A percentile compares a stretch with the other conserved stretches of the same genome.
phyloP scores from a whole-genome alignment of 208 protist genomes.

The Crithidia mellificae region DNA sequence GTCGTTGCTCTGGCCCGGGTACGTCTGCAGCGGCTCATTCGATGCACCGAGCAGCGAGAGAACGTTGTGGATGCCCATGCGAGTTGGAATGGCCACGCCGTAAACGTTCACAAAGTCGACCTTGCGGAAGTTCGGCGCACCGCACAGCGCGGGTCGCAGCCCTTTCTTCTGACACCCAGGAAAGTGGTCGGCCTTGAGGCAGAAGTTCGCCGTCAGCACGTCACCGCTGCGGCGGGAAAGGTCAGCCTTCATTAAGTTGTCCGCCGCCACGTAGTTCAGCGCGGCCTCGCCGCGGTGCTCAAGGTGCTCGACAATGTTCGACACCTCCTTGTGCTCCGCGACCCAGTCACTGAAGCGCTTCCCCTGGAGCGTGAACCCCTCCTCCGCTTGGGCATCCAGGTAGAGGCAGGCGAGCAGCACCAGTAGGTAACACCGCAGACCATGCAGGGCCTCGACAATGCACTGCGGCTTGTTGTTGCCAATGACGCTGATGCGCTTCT shows the following conservation, averaged over 20 bases:
- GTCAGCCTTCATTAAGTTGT: slow-evolving; percentile 77
- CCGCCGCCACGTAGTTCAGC: slow-evolving; percentile 67
- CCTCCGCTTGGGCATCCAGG: slow-evolving; percentile 52
- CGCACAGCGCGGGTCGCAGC: slow-evolving; percentile 76
- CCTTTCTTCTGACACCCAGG: slow-evolving; percentile 90
- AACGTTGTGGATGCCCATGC: slow-evolving; percentile 83
- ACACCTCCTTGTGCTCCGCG: slow-evolving; percentile 59
- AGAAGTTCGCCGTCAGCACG: slow-evolving; percentile 87
- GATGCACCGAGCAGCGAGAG: slow-evolving; percentile 85
- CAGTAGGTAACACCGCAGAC: slow-evolving; percentile 80
- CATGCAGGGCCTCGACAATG: slow-evolving; percentile 61
- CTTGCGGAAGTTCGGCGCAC: slow-evolving; percentile 88
- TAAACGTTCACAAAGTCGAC: slow-evolving; percentile 84
- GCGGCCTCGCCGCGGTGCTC: slow-evolving; percentile 64
- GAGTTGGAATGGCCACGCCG: slow-evolving; percentile 85
- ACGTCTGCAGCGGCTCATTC: slow-evolving; percentile 60
- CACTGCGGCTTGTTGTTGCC: slow-evolving; percentile 58
- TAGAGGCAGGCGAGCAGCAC: slow-evolving; percentile 83
- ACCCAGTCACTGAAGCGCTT: slow-evolving; percentile 75
- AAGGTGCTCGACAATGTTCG: slow-evolving; percentile 77
- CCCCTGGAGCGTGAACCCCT: slow-evolving; percentile 29
- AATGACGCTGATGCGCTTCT: slow-evolving; percentile 47
- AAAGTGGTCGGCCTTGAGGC: slow-evolving; percentile 90
- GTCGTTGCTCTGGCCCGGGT: slow-evolving; percentile 80
- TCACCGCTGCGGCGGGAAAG: slow-evolving; percentile 72